Base-by-base conservation (phyloP, 768 basidiomycete genomes). In the Antrodiella citrinella region DNA sequence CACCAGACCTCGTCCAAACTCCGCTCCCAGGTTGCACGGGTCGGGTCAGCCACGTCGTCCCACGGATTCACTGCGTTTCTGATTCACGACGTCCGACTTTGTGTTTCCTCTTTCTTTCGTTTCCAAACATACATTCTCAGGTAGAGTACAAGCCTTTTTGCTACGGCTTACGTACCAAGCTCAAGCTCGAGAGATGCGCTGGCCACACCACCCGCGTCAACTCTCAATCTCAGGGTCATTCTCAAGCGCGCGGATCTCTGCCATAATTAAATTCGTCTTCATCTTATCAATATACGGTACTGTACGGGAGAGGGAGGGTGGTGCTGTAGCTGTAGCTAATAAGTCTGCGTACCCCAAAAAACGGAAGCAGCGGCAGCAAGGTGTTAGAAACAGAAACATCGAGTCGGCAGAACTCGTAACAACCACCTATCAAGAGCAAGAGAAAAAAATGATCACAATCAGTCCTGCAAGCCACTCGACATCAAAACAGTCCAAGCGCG, bases 1-100 rank as follows among this genome's bases (percentile, higher is more conserved):
- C n/a, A n/a, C n/a, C n/a, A n/a, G n/a, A 35, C 47, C 25, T 47
- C 45, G 57, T 58, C 57, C 51, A 56, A 62, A 64, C 61, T 64
- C 62, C 61, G 64, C 30, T 35, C 30, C 7, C 30, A 58, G 54
- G 60, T 43, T 57, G 58, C 63, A 54, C 51, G 41, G 24, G 11
- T 22, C 42, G 7, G 30, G 30, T 15, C 30, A 35, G 30, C 30
- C 30, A n/a, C n/a, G n/a, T n/a, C n/a, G n/a, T 35, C 30, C 30
- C 30, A 35, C 30, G 30, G 7, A 15, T n/a, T n/a, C n/a, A n/a
- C n/a, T n/a, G n/a, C n/a, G n/a, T n/a, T n/a, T n/a, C n/a, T n/a
- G n/a, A n/a, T n/a, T 35, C 30, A 7, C 30, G 7, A 7, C 30
- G 30, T 35, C 30, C 7, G 7, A 7, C 30, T 35, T 35, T 15